Evolutionary conservation across 768 basidiomycete species (phyloP), one percentile per base, ranked within the genome.

Genomic region (Russula dissimulans): DNA sequence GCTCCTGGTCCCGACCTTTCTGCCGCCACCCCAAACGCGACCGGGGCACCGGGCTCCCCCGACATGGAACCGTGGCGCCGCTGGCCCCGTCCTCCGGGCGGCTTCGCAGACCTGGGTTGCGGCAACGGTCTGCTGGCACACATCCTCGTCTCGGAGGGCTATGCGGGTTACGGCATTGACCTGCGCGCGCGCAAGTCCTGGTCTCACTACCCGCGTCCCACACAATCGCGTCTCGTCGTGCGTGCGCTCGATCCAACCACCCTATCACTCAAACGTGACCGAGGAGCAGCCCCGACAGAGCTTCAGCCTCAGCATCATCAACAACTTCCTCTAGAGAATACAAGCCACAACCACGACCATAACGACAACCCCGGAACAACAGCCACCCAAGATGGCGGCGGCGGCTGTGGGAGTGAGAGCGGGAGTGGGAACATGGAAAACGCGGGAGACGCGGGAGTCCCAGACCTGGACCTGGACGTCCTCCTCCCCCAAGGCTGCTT

Each of bases 91-190:
- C 93, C 95, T 0, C 79, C 83, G 0, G 84, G 83, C 0, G 95
- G 94, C 6, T 98, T 97, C 66, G 69, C 95, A 43, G 95, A 98
- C 70, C 77, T 97, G 9, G 95, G 95, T 79, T 92, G 93, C 68
- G 95, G 95, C 0, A 97, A 97, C 65, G 95, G 92, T 1, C 79
- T 98, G 3, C 78, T 98, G 34, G 91, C 90, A 0, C 93, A 97
- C 67, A 93, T 97, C 46, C 81, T 97, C 2, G 71, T 78, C 18
- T 73, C 83, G 5, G 92, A 95, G 74, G 95, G 95, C 1, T 98
- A 95, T 71, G 57, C 67, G 0, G 95, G 95, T 10, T 75, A 78
- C 57, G 95, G 95, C 3, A 79, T 95, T 66, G 95, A 98, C 70
- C 76, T 97, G 6, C 86, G 93, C 8, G 82, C 85, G 1, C 84